A percentile compares a stretch with the other conserved stretches of the same genome.
Conservation (phyloP, 257 asterid genomes). For the Nicotiana benthamiana region DNA sequence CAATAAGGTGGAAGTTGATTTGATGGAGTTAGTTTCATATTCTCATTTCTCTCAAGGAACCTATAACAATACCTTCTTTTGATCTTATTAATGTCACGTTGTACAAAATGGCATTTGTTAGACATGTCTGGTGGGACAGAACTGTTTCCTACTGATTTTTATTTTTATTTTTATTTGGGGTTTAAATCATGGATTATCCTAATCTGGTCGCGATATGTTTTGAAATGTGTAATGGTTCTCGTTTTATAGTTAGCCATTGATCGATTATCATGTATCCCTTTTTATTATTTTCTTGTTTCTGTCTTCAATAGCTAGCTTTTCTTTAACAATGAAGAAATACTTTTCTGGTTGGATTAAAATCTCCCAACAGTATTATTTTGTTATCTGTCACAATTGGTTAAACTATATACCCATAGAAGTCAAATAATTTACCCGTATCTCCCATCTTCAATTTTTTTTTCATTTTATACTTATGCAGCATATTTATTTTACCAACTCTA, state of each 20-base stretch:
- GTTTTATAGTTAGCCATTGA: not conserved
- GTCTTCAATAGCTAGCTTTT: not conserved
- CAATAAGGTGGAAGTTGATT: conserved; percentile 16
- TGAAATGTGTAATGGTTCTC: not conserved
- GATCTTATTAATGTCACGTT: not conserved
- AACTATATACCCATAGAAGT: no score
- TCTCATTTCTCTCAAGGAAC: conserved; percentile 17
- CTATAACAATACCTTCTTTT: not conserved
- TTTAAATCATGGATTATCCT: not conserved
- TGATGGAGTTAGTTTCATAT: conserved; percentile 22
- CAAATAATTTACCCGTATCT: no score
- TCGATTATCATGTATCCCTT: not conserved
- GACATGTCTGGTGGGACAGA: not conserved
- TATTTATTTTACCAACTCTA: no score
- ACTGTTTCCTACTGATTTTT: not conserved
- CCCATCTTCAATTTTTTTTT: no score
- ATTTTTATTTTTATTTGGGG: not conserved
- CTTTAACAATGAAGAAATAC: no score
- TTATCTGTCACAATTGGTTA: no score
- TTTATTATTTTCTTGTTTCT: conserved; percentile 2
- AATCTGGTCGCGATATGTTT: not conserved
- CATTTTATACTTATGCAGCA: no score
- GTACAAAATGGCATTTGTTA: not conserved
- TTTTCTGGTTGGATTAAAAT: no score
- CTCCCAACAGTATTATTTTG: no score